Evolutionary conservation across 768 basidiomycete species (phyloP).

Genomic region (Podaxis carcinomalis): DNA sequence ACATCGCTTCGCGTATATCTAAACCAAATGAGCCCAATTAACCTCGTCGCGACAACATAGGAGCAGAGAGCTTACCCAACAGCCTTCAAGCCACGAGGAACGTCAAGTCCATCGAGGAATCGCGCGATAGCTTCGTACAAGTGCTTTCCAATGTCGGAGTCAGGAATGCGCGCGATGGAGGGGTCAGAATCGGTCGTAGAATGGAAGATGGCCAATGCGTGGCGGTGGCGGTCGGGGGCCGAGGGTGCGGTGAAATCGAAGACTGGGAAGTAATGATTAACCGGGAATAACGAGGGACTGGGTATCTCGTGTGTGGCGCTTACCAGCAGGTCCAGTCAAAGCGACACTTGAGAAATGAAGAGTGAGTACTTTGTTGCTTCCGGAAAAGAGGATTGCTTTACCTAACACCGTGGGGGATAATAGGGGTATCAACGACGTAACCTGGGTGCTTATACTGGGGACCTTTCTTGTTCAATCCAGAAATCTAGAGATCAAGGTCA

Average conservation of each 20-base stretch:
- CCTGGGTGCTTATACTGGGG: slow-evolving; percentile 91
- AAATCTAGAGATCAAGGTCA: slow-evolving; percentile 50
- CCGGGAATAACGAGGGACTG: neutral
- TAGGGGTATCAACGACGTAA: slow-evolving; percentile 79
- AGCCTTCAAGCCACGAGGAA: slow-evolving; percentile 82
- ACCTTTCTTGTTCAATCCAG: slow-evolving; percentile 90
- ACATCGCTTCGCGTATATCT: slow-evolving; percentile 68
- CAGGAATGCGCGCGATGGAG: slow-evolving; percentile 67
- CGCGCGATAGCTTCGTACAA: slow-evolving; percentile 83
- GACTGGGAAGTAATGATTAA: slow-evolving; percentile 36
- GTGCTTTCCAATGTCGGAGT: slow-evolving; percentile 72
- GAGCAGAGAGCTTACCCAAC: slow-evolving; percentile 45
- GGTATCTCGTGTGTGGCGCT: slow-evolving; percentile 15
- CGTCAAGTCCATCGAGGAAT: slow-evolving; percentile 81
- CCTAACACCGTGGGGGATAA: slow-evolving; percentile 92
- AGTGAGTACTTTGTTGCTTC: neutral
- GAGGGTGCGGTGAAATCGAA: slow-evolving; percentile 97
- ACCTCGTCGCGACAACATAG: neutral
- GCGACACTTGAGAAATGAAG: slow-evolving; percentile 53
- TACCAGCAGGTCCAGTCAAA: slow-evolving; percentile 82
- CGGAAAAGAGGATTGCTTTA: slow-evolving; percentile 20
- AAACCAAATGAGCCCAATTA: neutral
- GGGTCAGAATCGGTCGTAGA: slow-evolving; percentile 61
- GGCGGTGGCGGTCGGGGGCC: slow-evolving; percentile 85
- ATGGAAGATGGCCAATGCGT: slow-evolving; percentile 82